Percentiles rank a stretch among this genome's conserved stretches.
Evolutionary conservation across 2,329 filamentous ascomycete genomes (phyloP).

Genomic region (Grosmannia serpens): DNA sequence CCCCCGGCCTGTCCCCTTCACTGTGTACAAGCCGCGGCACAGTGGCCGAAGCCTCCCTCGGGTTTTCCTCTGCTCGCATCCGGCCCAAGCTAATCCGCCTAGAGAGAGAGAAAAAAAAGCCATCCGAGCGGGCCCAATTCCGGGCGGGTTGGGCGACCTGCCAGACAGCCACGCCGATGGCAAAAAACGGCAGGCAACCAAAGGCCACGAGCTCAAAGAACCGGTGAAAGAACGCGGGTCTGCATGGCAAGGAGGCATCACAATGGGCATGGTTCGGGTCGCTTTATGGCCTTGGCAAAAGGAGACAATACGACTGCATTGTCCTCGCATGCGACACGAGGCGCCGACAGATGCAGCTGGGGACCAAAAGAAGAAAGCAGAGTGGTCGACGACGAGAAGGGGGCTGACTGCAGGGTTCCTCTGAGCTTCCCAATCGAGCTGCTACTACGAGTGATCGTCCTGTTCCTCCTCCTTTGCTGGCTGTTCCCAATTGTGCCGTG

Average conservation of each 20-base stretch:
- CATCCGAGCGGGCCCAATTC: not conserved
- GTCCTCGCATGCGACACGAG: too few species aligned
- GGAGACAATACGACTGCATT: too few species aligned
- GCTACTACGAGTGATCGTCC: too few species aligned
- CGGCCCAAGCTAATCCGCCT: not conserved
- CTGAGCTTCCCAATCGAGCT: not conserved
- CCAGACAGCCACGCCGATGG: not conserved
- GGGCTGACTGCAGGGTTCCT: not conserved
- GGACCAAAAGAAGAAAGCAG: not conserved
- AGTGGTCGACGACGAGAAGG: too few species aligned
- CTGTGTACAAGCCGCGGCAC: not conserved
- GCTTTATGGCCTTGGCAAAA: too few species aligned
- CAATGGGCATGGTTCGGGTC: too few species aligned
- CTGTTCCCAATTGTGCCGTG: not conserved
- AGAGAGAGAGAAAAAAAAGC: not conserved
- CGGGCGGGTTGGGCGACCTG: not conserved
- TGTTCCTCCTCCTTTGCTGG: too few species aligned
- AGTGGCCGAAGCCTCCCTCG: not conserved
- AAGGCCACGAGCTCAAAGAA: not conserved
- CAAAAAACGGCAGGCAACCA: not conserved
- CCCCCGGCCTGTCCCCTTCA: not conserved
- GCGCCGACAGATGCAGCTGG: too few species aligned
- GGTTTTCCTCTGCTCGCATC: not conserved
- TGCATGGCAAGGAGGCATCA: too few species aligned
- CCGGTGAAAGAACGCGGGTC: not conserved